Evolutionary conservation across 2,329 filamentous ascomycete genomes (phyloP).

Genomic region (Elsinoe necatrix): DNA sequence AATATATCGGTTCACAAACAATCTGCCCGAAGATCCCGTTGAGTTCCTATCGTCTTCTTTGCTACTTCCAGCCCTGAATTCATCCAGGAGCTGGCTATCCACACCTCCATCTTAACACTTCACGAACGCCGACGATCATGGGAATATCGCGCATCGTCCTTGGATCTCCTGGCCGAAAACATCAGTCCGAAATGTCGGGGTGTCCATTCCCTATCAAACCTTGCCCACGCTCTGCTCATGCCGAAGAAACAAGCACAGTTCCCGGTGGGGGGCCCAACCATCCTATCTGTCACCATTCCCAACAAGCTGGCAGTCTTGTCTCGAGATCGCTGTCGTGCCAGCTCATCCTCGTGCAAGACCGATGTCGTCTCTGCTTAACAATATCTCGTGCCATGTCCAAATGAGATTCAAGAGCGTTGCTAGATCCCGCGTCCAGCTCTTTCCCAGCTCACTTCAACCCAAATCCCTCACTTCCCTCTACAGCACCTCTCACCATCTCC

Average conservation of each 20-base stretch:
- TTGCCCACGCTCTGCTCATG: neutral
- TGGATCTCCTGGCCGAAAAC: neutral
- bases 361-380: neutral
- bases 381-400: too few species aligned
- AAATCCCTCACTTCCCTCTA: conserved; percentile 87
- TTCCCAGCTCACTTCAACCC: conserved; percentile 57
- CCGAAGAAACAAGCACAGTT: neutral
- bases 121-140: neutral
- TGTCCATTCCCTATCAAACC: neutral
- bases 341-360: neutral
- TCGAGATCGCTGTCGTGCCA: neutral
- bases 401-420: too few species aligned
- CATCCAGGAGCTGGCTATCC: neutral
- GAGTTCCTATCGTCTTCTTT: conserved; percentile 1
- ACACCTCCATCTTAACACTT: neutral
- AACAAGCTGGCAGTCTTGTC: neutral
- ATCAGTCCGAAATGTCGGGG: neutral
- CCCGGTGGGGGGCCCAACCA: neutral
- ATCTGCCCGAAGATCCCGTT: neutral
- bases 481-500: conserved; percentile 69
- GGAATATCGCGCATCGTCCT: neutral
- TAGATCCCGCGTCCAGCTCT: neutral
- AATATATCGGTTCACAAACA: neutral
- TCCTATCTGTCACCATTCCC: neutral
- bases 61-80: neutral